Evolutionary conservation across 495 filamentous ascomycete genomes (phyloP).

Genomic region (Podospora appendiculata): DNA sequence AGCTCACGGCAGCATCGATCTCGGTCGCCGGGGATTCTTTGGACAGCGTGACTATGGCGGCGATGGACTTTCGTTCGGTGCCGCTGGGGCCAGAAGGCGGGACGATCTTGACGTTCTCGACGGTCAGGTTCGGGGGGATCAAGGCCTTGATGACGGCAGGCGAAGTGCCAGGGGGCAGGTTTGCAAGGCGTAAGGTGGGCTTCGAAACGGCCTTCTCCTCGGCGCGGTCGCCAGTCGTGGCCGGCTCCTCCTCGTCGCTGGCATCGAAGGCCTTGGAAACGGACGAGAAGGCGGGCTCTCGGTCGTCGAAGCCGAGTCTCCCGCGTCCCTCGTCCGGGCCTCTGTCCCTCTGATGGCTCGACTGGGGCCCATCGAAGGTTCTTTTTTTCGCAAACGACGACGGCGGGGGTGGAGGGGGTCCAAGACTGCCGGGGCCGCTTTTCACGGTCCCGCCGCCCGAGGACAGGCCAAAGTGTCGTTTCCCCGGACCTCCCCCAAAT

Average conservation of each 20-base stretch:
- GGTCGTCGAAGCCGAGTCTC: constrained; percentile 29
- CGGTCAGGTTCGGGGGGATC: constrained; percentile 56
- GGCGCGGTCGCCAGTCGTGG: constrained; percentile 29
- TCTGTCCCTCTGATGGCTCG: constrained; percentile 12
- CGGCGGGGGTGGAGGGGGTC: constrained; percentile 51
- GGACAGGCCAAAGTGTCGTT: constrained; percentile 38
- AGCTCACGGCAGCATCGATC: constrained; percentile 72
- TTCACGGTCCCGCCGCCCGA: constrained; percentile 25
- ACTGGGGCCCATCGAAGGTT: constrained; percentile 30
- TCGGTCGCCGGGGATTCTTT: constrained; percentile 79
- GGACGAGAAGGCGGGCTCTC: constrained; percentile 17
- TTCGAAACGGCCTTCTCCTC: constrained; percentile 72
- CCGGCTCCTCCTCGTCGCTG: constrained; percentile 36
- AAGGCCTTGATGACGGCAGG: constrained; percentile 66
- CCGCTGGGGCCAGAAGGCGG: constrained; percentile 31
- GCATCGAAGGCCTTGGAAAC: constrained; percentile 35
- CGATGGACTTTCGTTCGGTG: constrained; percentile 66
- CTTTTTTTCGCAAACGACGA: constrained; percentile 41
- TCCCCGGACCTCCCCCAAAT: constrained; percentile 31
- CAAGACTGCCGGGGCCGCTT: constrained; percentile 73
- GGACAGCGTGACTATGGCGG: constrained; percentile 78
- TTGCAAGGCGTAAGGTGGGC: constrained; percentile 73
- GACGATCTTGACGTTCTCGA: constrained; percentile 75
- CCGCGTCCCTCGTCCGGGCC: constrained; percentile 25
- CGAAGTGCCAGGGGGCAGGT: constrained; percentile 57